Percentiles rank a stretch among this genome's conserved stretches.
These are phyloP conservation scores for Chrysoporthe puriensis DNA, from an alignment of 2,329 filamentous ascomycete genomes.

Conservation along the genomic window DNA sequence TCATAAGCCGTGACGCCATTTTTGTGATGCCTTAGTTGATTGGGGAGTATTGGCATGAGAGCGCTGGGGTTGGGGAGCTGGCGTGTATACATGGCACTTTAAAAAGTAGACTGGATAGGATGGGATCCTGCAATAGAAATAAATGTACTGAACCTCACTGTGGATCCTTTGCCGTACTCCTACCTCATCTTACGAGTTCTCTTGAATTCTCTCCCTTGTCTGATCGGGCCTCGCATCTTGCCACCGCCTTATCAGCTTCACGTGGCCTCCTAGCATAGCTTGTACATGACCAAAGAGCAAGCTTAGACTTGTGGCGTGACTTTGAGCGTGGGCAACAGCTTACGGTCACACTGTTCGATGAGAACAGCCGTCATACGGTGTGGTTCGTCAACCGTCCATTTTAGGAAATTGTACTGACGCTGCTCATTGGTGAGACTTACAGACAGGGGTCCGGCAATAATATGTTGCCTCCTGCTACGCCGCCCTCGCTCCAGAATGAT, in stretches of 20 bases:
- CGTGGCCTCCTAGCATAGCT: too few species aligned
- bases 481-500: neutral
- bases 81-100: neutral
- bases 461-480: neutral
- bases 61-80: slow-evolving; percentile 1
- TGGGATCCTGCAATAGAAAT: neutral
- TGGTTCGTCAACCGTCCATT: neutral
- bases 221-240: too few species aligned
- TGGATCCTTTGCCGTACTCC: neutral
- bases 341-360: too few species aligned
- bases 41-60: neutral
- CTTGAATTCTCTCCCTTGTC: too few species aligned
- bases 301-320: too few species aligned
- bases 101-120: neutral
- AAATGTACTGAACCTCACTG: neutral
- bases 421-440: neutral
- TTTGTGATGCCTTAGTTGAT: neutral
- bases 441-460: neutral
- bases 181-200: neutral
- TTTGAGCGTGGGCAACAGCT: too few species aligned
- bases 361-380: neutral
- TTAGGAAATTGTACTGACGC: neutral
- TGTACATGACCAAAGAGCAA: too few species aligned
- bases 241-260: too few species aligned
- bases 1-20: slow-evolving; percentile 41